phyloP scores from a whole-genome alignment of 2,329 filamentous ascomycete species.

The Ascochyta pisi region DNA sequence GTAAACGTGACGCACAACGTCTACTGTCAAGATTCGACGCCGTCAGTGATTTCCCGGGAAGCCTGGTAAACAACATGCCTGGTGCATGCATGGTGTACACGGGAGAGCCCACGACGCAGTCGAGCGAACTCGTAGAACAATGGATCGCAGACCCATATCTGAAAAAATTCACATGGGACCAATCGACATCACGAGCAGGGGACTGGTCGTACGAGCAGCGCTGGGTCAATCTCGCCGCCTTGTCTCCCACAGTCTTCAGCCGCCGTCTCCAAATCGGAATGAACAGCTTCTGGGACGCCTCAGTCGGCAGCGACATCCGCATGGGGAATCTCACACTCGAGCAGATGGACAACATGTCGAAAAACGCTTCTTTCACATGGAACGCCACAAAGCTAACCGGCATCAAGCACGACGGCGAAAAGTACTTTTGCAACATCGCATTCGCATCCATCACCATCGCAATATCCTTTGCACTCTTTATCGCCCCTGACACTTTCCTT shows the following conservation, averaged over 20 bases:
- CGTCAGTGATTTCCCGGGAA: too few relatives aligned
- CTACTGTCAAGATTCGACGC: too few relatives aligned
- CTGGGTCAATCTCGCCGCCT: background rate
- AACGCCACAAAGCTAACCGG: background rate
- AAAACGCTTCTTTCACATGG: background rate
- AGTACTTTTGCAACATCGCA: slow-evolving; percentile 3
- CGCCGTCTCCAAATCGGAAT: slow-evolving; percentile 13
- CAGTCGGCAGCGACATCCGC: background rate
- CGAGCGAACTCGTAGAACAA: background rate
- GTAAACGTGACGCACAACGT: too few relatives aligned
- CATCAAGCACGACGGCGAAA: background rate
- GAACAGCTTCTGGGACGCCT: slow-evolving; percentile 19
- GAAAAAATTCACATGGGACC: background rate
- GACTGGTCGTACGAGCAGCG: background rate
- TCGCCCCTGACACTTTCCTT: background rate
- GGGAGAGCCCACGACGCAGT: too few relatives aligned
- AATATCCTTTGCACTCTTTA: background rate
- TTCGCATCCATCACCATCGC: slow-evolving; percentile 11
- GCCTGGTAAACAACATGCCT: too few relatives aligned
- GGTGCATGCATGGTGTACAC: too few relatives aligned
- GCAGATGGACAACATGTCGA: background rate
- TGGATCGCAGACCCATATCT: background rate
- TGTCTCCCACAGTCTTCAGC: slow-evolving; percentile 1
- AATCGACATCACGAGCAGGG: too few relatives aligned
- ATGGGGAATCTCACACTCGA: background rate